phyloP scores from a whole-genome alignment of 1,284 basidiomycete species.

The Trichosporon sp. region DNA sequence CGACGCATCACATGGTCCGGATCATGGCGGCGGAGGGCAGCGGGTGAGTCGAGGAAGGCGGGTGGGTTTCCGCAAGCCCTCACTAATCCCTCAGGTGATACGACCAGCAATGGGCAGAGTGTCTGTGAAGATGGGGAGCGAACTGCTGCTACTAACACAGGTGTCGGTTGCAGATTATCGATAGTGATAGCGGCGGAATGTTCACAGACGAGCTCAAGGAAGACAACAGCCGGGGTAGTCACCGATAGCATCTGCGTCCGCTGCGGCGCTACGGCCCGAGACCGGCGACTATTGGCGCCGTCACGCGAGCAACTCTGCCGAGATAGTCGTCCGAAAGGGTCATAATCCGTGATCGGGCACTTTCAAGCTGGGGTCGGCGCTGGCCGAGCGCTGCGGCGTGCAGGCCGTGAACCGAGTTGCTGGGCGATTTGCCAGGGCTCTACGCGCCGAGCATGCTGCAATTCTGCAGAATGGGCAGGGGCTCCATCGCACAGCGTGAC shows the following conservation, averaged over 20 bases:
- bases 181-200: no score
- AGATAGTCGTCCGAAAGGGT: neutral
- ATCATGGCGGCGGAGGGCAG: neutral
- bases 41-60: neutral
- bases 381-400: neutral
- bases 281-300: neutral
- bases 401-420: no score
- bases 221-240: neutral
- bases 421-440: neutral
- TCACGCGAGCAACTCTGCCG: neutral
- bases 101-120: neutral
- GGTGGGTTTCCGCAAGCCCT: neutral
- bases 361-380: neutral
- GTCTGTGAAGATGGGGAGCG: no score
- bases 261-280: no score
- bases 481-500: no score
- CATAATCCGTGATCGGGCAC: neutral
- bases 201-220: no score
- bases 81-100: no score
- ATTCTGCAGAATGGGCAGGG: no score
- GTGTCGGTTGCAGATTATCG: no score
- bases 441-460: neutral
- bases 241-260: neutral
- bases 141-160: no score
- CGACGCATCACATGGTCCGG: neutral